Conservation (phyloP, 2,329 filamentous ascomycete species). For the Beauveria australis region DNA sequence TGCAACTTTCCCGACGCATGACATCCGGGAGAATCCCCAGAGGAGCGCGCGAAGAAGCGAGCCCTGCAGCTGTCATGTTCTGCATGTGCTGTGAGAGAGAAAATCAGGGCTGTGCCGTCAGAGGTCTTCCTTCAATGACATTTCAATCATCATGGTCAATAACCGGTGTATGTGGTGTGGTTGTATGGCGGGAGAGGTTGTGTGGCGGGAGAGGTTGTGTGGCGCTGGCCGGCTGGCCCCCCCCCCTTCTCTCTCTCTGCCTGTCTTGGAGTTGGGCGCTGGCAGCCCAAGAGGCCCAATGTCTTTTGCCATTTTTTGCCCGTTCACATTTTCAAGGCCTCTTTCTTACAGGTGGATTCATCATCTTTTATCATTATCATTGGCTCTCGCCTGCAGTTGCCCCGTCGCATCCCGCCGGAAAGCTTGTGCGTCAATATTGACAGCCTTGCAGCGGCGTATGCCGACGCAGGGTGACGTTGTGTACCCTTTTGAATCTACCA, state of each 20-base stretch:
- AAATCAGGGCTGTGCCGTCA: not conserved
- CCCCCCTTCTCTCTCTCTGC: not conserved
- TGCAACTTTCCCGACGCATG: not conserved
- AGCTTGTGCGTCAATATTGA: constrained; percentile 2
- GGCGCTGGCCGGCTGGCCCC: not conserved
- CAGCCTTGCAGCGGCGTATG: not conserved
- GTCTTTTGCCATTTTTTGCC: not conserved
- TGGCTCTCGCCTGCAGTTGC: constrained; percentile 6
- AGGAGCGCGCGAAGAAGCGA: not conserved
- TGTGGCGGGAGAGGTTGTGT: not conserved
- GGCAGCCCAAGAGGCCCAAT: not conserved
- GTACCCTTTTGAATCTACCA: not conserved
- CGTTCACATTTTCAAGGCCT: not conserved
- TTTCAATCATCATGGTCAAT: not conserved
- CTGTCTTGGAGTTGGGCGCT: not conserved
- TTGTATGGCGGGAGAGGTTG: not conserved
- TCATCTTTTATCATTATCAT: not conserved
- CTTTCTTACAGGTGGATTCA: not conserved
- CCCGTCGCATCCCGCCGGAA: not conserved
- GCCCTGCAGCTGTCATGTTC: not conserved
- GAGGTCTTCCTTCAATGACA: not conserved
- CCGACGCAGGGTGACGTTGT: not conserved
- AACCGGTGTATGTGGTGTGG: not conserved
- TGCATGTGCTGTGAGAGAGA: not conserved
- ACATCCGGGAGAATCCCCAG: not conserved